phyloP scores from a whole-genome alignment of 2,329 filamentous ascomycete genomes.

The Xylariaceae sp. region DNA sequence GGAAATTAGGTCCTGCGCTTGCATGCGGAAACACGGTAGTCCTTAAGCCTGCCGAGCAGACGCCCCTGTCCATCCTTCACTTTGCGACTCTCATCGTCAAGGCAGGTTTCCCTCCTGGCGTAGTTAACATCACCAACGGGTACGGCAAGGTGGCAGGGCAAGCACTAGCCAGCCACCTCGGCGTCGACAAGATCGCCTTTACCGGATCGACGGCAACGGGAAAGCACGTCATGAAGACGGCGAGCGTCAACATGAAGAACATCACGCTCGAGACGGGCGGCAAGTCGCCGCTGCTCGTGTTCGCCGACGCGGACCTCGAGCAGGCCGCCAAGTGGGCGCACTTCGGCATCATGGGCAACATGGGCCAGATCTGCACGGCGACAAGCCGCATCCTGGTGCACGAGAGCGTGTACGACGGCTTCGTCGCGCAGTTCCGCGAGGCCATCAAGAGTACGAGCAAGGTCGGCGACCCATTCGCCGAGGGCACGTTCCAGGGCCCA shows the following conservation, averaged over 20 bases:
- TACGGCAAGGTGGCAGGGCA: constrained; percentile 72
- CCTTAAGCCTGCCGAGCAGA: constrained; percentile 72
- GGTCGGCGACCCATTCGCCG: constrained; percentile 74
- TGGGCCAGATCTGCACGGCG: constrained; percentile 70
- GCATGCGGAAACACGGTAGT: constrained; percentile 70
- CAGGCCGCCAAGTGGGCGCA: constrained; percentile 69
- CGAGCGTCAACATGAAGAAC: constrained; percentile 70
- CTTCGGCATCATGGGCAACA: constrained; percentile 63
- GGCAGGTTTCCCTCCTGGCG: constrained; percentile 79
- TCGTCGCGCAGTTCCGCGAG: constrained; percentile 67
- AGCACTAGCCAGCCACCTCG: constrained; percentile 70
- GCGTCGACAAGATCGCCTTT: constrained; percentile 79
- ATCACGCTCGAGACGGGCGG: constrained; percentile 72
- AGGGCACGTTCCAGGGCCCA: constrained; percentile 75
- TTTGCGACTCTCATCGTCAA: constrained; percentile 72
- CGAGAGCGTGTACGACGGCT: constrained; percentile 65
- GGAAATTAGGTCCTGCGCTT: constrained; percentile 78
- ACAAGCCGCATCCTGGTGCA: constrained; percentile 71
- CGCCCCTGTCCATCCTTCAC: constrained; percentile 69
- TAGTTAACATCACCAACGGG: constrained; percentile 79
- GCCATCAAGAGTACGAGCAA: constrained; percentile 65
- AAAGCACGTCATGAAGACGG: constrained; percentile 77
- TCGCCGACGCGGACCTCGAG: constrained; percentile 70
- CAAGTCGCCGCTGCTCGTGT: constrained; percentile 69
- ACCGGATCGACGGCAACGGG: constrained; percentile 78